Evolutionary conservation across 306 rosid genomes (phyloP), one percentile per base, ranked within the genome.

Genomic region (Sicyos edulis): DNA sequence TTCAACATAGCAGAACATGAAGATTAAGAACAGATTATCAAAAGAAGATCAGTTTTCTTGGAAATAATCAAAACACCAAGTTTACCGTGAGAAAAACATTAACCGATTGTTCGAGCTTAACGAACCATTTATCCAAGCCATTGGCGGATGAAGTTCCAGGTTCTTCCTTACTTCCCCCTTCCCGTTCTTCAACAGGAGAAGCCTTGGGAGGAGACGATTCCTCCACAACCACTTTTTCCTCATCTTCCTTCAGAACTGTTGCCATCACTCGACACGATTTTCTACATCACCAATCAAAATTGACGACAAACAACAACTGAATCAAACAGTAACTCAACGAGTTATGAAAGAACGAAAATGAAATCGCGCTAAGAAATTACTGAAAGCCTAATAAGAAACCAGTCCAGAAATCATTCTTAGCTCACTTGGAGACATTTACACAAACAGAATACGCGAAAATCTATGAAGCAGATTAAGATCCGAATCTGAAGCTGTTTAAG

Each of bases 1-100:
- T 40, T 8, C 51, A 56, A 9, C 64, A 34, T 9, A 29, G 11
- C 65, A 71, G 53, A 42, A 40, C 22, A 19, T 11, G 17, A 65
- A 42, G 54, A 65, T 37, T 37, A 37, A 37, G 44, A 37, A 37
- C 17, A 50, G 44, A 4, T 6, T 26, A 26, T 15, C 29, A 4
- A 11, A 8, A 21, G 37, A n/a, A 17, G 26, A 44, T 11, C 6
- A 42, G 6, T 65, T 44, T 22, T 60, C 44, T 60, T 29, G 12
- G 63, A 64, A 10, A 73, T 55, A 7, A 34, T 55, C 14, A 53
- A 19, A n/a, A 63, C 9, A 49, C 4, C 17, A 61, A 57, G 53
- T 52, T 74, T 82, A 93, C 99, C 88, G 99, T 93, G 55, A 93
- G 97, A 69, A 91, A 75, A 56, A 88, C 78, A 81, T 93, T 93